phyloP scores from a whole-genome alignment of 192 early-diverging fungal species.

The Gonapodya prolifera region DNA sequence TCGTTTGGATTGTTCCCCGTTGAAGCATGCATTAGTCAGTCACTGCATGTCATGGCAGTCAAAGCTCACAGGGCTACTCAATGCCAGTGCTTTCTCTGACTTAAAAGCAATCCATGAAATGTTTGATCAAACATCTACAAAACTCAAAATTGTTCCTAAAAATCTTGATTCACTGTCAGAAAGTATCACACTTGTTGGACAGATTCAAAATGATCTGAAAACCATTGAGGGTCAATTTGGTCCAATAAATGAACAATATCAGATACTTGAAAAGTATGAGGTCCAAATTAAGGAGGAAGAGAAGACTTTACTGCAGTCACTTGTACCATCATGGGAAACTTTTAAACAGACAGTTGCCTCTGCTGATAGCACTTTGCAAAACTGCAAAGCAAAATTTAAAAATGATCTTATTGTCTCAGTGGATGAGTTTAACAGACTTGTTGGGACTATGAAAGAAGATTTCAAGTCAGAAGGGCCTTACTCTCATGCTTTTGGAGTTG shows the following conservation, averaged over 20 bases:
- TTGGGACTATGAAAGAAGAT: conserved; percentile 37
- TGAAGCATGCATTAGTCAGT: conserved; percentile 47
- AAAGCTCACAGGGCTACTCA: conserved; percentile 47
- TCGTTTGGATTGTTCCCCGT: conserved; percentile 39
- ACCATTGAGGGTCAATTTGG: conserved; percentile 40
- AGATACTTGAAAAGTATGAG: conserved; percentile 53
- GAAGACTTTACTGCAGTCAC: conserved; percentile 48
- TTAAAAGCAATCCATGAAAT: conserved; percentile 24
- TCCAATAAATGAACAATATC: conserved; percentile 45
- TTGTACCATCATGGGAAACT: conserved; percentile 40
- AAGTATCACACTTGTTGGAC: conserved; percentile 28
- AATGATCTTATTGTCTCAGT: conserved; percentile 41
- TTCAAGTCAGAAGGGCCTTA: conserved; percentile 38
- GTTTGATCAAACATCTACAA: conserved; percentile 25
- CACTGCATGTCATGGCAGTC: conserved; percentile 49
- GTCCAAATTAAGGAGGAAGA: conserved; percentile 49
- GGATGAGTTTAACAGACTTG: conserved; percentile 44
- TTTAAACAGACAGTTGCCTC: conserved; percentile 41
- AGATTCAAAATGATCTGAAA: conserved; percentile 31
- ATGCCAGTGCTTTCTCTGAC: conserved; percentile 40
- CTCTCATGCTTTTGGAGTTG: background rate
- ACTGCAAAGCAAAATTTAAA: conserved; percentile 19
- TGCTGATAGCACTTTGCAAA: conserved; percentile 41
- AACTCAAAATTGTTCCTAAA: conserved; percentile 31
- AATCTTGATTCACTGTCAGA: conserved; percentile 43